These are phyloP conservation scores for Sporisorium graminicola DNA, from an alignment of 1,284 basidiomycete genomes.

Conservation along the genomic window DNA sequence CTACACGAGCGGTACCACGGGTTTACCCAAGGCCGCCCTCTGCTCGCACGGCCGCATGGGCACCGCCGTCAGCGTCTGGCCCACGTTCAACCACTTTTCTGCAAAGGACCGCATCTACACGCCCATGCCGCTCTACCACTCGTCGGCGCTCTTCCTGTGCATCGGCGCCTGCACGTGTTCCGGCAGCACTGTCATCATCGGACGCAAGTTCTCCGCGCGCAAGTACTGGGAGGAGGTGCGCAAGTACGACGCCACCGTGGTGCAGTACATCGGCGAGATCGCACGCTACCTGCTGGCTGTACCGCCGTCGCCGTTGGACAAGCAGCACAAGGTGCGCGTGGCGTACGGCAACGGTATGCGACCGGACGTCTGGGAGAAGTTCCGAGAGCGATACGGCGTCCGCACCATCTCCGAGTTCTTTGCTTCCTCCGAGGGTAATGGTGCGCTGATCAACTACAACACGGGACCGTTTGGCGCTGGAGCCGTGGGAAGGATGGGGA, in stretches of 20 bases:
- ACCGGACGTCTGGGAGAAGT: slow-evolving; percentile 69
- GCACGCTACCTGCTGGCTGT: slow-evolving; percentile 67
- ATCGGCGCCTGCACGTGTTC: slow-evolving; percentile 61
- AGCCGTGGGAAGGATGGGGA: slow-evolving; percentile 66
- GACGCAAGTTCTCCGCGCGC: slow-evolving; percentile 69
- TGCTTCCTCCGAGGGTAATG: slow-evolving; percentile 68
- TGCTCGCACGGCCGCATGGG: slow-evolving; percentile 68
- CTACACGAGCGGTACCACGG: slow-evolving; percentile 65
- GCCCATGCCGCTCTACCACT: slow-evolving; percentile 69
- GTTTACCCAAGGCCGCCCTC: slow-evolving; percentile 69
- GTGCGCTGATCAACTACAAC: slow-evolving; percentile 68
- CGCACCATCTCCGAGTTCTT: slow-evolving; percentile 68
- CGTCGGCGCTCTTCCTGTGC: slow-evolving; percentile 66
- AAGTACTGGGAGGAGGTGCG: slow-evolving; percentile 69
- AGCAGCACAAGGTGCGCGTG: slow-evolving; percentile 69
- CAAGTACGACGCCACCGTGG: slow-evolving; percentile 65
- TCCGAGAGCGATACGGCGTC: slow-evolving; percentile 68
- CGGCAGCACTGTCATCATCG: slow-evolving; percentile 69
- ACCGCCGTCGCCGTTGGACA: slow-evolving; percentile 66
- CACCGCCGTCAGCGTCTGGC: slow-evolving; percentile 60
- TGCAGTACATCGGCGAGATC: slow-evolving; percentile 70
- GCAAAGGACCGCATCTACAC: slow-evolving; percentile 68
- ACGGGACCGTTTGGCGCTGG: slow-evolving; percentile 68
- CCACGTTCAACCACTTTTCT: slow-evolving; percentile 52
- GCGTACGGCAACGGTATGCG: slow-evolving; percentile 71